Conservation (phyloP, 306 rosid genomes). For the Cucurbita ficifolia region DNA sequence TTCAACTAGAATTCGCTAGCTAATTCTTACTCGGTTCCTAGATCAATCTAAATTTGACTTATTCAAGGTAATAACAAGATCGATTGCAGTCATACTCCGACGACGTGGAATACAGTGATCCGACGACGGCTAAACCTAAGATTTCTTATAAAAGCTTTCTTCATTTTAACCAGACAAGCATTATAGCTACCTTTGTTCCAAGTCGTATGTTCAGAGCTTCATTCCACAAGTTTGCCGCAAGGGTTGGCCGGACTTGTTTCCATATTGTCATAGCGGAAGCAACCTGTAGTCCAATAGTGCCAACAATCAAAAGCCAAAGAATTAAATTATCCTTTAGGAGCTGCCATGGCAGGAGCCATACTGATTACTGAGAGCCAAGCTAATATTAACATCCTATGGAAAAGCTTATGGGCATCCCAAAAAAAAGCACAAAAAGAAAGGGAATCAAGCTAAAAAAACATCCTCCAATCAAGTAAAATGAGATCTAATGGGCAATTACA, state of each 20-base stretch:
- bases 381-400: background rate
- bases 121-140: too few relatives aligned
- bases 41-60: too few relatives aligned
- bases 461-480: background rate
- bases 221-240: slow-evolving; percentile 93
- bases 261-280: slow-evolving; percentile 96
- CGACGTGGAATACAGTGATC: too few relatives aligned
- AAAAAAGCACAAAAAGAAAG: background rate
- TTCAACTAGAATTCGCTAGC: too few relatives aligned
- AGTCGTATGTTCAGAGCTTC: slow-evolving; percentile 96
- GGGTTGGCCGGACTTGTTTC: slow-evolving; percentile 72
- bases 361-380: background rate
- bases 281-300: slow-evolving; percentile 38
- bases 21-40: too few relatives aligned
- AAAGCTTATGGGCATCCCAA: background rate
- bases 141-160: background rate
- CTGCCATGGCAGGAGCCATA: background rate
- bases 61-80: too few relatives aligned
- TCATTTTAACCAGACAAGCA: slow-evolving; percentile 5
- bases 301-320: slow-evolving; percentile 11
- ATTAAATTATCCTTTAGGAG: background rate
- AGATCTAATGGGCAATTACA: background rate
- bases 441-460: background rate
- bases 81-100: too few relatives aligned
- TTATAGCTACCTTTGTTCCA: slow-evolving; percentile 51